phyloP scores from a whole-genome alignment of 345 rosid species.

The Psidium guajava region DNA sequence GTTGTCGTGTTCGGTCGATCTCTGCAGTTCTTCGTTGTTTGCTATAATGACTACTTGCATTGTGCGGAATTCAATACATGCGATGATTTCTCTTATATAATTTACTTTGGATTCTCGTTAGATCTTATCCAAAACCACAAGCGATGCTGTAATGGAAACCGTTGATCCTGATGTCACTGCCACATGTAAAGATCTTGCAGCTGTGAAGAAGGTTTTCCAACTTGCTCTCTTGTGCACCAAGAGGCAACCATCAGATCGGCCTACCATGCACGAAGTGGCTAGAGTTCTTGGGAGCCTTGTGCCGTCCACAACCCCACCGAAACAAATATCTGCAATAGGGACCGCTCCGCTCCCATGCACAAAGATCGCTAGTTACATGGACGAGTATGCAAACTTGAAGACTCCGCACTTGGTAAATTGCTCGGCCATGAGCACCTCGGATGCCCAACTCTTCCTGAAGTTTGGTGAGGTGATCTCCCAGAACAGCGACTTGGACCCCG shows the following conservation, averaged over 20 bases:
- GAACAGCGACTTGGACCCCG: slow-evolving; percentile 23
- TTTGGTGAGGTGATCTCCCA: slow-evolving; percentile 95
- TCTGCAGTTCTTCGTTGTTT: not conserved
- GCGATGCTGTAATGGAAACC: slow-evolving; percentile 80
- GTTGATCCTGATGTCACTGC: slow-evolving; percentile 66
- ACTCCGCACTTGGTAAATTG: slow-evolving; percentile 68
- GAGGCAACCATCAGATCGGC: slow-evolving; percentile 70
- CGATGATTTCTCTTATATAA: not conserved
- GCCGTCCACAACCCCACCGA: slow-evolving; percentile 23
- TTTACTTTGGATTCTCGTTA: slow-evolving; percentile 1
- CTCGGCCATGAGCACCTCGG: slow-evolving; percentile 93
- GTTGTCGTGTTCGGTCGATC: not conserved
- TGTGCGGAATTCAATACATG: not conserved
- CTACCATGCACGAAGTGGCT: slow-evolving; percentile 86
- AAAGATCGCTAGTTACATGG: slow-evolving; percentile 48
- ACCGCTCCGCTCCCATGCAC: slow-evolving; percentile 18
- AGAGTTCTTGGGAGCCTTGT: slow-evolving; percentile 64
- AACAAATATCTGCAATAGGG: slow-evolving; percentile 24
- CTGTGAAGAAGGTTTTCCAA: slow-evolving; percentile 82
- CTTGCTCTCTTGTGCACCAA: slow-evolving; percentile 79
- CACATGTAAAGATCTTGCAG: slow-evolving; percentile 70
- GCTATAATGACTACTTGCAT: not conserved
- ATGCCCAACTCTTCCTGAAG: slow-evolving; percentile 81
- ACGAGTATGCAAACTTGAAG: slow-evolving; percentile 85
- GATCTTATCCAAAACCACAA: slow-evolving; percentile 81